A percentile compares a stretch with the other conserved stretches of the same genome.
Conservation (phyloP, 768 basidiomycete genomes). For the Pilatotrama ljubarskyi region DNA sequence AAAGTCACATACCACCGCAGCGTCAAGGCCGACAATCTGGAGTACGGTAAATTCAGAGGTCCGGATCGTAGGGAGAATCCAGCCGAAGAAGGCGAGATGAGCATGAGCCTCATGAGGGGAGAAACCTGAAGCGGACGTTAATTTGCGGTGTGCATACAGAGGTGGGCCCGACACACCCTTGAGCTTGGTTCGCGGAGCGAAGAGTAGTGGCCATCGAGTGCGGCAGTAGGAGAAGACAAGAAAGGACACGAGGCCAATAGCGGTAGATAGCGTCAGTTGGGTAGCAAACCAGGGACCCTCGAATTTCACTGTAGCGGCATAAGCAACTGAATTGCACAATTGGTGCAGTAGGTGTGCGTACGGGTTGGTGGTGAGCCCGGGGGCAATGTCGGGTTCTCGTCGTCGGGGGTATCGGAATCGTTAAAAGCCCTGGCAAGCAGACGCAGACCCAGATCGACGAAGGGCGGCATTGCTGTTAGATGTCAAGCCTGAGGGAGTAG, state of each 20-base stretch:
- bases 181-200: slow-evolving; percentile 91
- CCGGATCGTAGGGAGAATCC: slow-evolving; percentile 90
- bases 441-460: not conserved
- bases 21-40: slow-evolving; percentile 95
- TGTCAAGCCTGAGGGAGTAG: not conserved
- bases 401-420: slow-evolving; percentile 9
- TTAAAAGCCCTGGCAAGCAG: slow-evolving; percentile 5
- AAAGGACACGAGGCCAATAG: slow-evolving; percentile 80
- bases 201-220: slow-evolving; percentile 85
- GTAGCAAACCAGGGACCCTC: slow-evolving; percentile 97
- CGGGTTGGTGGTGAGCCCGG: slow-evolving; percentile 68
- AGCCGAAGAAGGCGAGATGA: slow-evolving; percentile 87
- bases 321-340: not conserved
- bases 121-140: slow-evolving; percentile 55
- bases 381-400: slow-evolving; percentile 33
- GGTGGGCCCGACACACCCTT: slow-evolving; percentile 62
- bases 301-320: slow-evolving; percentile 57
- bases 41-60: slow-evolving; percentile 92
- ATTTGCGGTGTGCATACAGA: not conserved
- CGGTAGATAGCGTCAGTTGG: slow-evolving; percentile 75
- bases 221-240: slow-evolving; percentile 87
- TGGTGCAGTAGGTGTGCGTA: slow-evolving; percentile 35
- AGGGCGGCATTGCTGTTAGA: slow-evolving; percentile 2
- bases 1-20: slow-evolving; percentile 78
- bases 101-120: slow-evolving; percentile 92